phyloP scores from a whole-genome alignment of 2,329 filamentous ascomycete genomes.

The Venturia pyrina region DNA sequence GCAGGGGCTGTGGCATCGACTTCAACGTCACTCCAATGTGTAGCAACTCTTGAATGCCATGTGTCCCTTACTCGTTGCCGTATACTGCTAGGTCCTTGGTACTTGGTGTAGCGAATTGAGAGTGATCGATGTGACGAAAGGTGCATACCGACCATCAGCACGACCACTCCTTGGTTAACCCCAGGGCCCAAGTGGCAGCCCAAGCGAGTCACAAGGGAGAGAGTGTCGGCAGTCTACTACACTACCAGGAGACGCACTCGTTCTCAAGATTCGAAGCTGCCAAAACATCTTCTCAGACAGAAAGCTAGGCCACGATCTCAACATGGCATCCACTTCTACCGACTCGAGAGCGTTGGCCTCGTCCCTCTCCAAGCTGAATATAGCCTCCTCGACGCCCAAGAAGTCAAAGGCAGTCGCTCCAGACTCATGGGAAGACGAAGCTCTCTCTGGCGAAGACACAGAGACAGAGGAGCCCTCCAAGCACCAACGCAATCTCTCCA shows the following conservation, averaged over 20 bases:
- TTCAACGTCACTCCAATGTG: not conserved
- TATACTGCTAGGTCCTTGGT: not conserved
- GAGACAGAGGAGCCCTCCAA: conserved; percentile 21
- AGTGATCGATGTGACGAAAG: not conserved
- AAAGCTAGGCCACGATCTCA: not conserved
- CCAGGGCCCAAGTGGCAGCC: not conserved
- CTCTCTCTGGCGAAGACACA: conserved; percentile 30
- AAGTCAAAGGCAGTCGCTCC: conserved; percentile 14
- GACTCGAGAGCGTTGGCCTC: not conserved
- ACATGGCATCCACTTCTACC: not conserved
- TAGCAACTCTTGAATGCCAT: not conserved
- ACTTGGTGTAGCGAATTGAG: not conserved
- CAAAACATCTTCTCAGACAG: not conserved
- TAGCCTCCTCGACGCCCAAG: not conserved
- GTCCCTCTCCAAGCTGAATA: conserved; percentile 18
- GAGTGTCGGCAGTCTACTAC: not conserved
- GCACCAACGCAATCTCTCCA: conserved; percentile 30
- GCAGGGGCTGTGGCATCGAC: not conserved
- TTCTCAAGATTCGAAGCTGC: not conserved
- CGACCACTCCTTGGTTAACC: not conserved
- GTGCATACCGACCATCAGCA: not conserved
- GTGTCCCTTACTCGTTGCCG: not conserved
- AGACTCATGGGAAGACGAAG: conserved; percentile 73
- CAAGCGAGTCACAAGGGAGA: conserved; percentile 1
- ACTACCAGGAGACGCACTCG: not conserved